Percentiles rank a stretch among this genome's conserved stretches.
Evolutionary conservation across 2,329 filamentous ascomycete species (phyloP).

Genomic region (Thielaviopsis musarum): DNA sequence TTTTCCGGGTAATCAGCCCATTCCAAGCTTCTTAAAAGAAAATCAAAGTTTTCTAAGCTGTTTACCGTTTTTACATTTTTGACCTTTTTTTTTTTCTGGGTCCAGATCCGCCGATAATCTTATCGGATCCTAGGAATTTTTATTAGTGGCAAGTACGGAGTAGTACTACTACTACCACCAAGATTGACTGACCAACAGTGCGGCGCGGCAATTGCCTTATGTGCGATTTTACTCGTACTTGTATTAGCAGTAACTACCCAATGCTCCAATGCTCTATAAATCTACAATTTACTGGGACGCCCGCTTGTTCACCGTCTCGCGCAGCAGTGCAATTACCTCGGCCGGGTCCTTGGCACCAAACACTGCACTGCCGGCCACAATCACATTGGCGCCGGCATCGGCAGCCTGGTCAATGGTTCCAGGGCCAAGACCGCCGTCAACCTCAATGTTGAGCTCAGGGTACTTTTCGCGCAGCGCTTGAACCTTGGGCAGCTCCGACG

Average conservation of each 20-base stretch:
- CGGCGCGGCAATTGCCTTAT: too few relatives aligned
- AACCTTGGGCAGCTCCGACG: constrained; percentile 87
- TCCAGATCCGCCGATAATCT: constrained; percentile 8
- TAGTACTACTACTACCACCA: too few relatives aligned
- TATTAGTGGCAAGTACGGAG: background rate
- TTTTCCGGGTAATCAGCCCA: constrained; percentile 9
- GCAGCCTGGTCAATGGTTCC: constrained; percentile 87
- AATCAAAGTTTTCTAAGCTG: background rate
- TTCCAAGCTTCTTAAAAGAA: constrained; percentile 2
- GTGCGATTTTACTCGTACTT: background rate
- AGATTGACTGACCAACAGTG: background rate
- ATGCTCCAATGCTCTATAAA: background rate
- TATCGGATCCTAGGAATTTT: constrained; percentile 3
- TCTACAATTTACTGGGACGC: constrained; percentile 22
- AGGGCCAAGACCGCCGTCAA: constrained; percentile 80
- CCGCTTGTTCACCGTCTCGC: constrained; percentile 57
- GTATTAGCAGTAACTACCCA: background rate
- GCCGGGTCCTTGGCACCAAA: constrained; percentile 82
- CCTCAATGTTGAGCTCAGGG: constrained; percentile 88
- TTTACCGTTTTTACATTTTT: background rate
- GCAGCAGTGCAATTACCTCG: constrained; percentile 69
- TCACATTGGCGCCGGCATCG: constrained; percentile 91
- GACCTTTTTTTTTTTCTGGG: constrained; percentile 11
- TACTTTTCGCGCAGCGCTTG: constrained; percentile 66
- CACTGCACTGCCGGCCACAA: constrained; percentile 89